phyloP scores from a whole-genome alignment of 2,329 filamentous ascomycete species.

The Arthrobotrys sphaeroides region DNA sequence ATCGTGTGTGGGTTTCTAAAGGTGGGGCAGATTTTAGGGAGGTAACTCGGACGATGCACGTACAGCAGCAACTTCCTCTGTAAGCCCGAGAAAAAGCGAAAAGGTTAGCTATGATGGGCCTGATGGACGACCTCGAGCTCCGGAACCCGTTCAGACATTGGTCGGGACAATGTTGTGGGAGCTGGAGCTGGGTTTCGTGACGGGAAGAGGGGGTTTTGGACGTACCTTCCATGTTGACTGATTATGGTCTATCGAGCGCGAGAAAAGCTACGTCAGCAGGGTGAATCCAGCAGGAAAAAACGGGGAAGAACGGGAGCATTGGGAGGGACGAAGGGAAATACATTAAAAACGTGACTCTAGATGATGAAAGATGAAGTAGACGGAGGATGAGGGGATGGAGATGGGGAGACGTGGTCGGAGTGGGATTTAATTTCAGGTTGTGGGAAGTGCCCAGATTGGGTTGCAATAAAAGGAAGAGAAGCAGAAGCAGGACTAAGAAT shows the following conservation, averaged over 20 bases:
- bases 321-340: constrained; percentile 54
- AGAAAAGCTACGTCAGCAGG: constrained; percentile 52
- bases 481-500: not conserved
- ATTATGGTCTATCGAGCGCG: constrained; percentile 56
- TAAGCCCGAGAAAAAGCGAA: constrained; percentile 63
- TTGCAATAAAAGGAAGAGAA: constrained; percentile 13
- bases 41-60: constrained; percentile 53
- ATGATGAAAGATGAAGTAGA: constrained; percentile 54
- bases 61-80: constrained; percentile 97
- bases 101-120: constrained; percentile 59
- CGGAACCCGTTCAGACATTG: constrained; percentile 9
- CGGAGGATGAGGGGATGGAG: constrained; percentile 61
- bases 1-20: constrained; percentile 34
- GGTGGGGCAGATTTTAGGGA: constrained; percentile 43
- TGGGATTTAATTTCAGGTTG: constrained; percentile 58
- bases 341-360: constrained; percentile 52
- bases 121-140: constrained; percentile 42
- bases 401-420: constrained; percentile 60
- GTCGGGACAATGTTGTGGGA: constrained; percentile 49
- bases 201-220: constrained; percentile 59
- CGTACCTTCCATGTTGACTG: constrained; percentile 74
- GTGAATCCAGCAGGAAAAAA: constrained; percentile 20
- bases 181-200: constrained; percentile 29
- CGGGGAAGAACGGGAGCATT: constrained; percentile 54
- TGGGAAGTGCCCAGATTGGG: constrained; percentile 38